phyloP scores from a whole-genome alignment of 768 basidiomycete species.

The Xanthoconium purpureum region DNA sequence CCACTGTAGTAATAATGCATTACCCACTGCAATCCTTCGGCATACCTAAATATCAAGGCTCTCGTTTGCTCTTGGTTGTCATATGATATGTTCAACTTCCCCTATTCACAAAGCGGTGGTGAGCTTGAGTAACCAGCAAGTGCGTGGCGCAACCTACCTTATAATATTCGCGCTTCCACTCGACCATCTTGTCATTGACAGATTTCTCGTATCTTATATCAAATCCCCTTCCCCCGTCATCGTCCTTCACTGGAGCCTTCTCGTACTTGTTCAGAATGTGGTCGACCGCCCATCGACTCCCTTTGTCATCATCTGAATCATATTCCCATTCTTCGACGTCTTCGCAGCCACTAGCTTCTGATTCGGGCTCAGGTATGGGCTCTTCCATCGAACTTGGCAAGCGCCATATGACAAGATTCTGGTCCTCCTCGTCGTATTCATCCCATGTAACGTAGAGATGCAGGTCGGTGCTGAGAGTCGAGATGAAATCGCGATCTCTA shows the following conservation, averaged over 20 bases:
- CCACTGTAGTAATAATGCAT: conserved; percentile 99
- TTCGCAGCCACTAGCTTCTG: conserved; percentile 39
- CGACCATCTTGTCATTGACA: conserved; percentile 79
- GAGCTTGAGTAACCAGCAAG: conserved; percentile 5
- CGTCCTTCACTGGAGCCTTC: conserved; percentile 73
- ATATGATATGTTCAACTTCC: conserved; percentile 81
- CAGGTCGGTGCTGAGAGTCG: conserved; percentile 69
- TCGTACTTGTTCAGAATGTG: conserved; percentile 86
- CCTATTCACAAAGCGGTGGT: conserved; percentile 42
- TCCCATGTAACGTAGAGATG: conserved; percentile 87
- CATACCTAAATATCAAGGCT: conserved; percentile 73
- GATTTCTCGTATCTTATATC: conserved; percentile 75
- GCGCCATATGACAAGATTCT: conserved; percentile 68
- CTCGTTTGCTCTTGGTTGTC: conserved; percentile 66
- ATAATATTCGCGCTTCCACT: conserved; percentile 92
- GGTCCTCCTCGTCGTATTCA: conserved; percentile 82
- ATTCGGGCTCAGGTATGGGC: conserved; percentile 32
- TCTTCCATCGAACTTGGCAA: conserved; percentile 49
- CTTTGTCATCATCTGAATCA: conserved; percentile 60
- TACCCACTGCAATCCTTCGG: conserved; percentile 97
- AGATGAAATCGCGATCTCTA: conserved; percentile 77
- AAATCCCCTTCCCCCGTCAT: conserved; percentile 69
- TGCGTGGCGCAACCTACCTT: conserved; percentile 58
- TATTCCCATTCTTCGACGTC: conserved; percentile 50
- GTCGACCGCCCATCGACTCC: conserved; percentile 69